Evolutionary conservation across 371 early-diverging fungal species (phyloP).

Genomic region (Phascolomyces articulosus): DNA sequence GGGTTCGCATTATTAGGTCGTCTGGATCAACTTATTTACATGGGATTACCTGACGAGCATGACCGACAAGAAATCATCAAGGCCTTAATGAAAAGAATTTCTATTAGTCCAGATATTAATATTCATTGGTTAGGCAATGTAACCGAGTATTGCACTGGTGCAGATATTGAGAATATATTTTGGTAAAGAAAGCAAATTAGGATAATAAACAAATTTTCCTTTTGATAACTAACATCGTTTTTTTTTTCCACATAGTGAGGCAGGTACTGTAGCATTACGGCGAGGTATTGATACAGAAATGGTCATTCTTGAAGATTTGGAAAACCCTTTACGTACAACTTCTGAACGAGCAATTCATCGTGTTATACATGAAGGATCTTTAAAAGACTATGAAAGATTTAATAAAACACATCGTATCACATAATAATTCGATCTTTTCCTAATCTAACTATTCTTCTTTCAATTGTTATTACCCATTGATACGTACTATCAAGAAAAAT

Average conservation of each 20-base stretch:
- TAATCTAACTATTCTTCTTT: no score
- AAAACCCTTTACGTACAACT: conserved; percentile 22
- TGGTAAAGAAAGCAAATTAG: no score
- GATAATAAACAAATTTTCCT: background rate
- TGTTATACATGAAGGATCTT: conserved; percentile 23
- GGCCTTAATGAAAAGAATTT: conserved; percentile 23
- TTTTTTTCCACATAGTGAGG: conserved; percentile 41
- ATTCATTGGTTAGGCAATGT: conserved; percentile 36
- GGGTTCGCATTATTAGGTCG: conserved; percentile 68
- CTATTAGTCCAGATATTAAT: conserved; percentile 37
- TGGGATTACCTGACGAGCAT: conserved; percentile 60
- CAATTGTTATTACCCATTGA: no score
- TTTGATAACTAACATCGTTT: no score
- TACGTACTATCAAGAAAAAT: no score
- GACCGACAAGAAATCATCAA: conserved; percentile 61
- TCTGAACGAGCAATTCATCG: conserved; percentile 34
- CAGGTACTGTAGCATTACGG: conserved; percentile 56
- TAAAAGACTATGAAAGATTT: conserved; percentile 34
- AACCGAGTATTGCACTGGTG: conserved; percentile 62
- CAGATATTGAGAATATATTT: conserved; percentile 64
- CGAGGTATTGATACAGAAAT: conserved; percentile 27
- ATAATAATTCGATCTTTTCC: no score
- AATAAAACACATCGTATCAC: conserved; percentile 14
- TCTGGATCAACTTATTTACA: conserved; percentile 71
- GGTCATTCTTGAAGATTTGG: conserved; percentile 25